Evolutionary conservation across 1,284 basidiomycete species (phyloP).

Genomic region (Crepidotus sp.): DNA sequence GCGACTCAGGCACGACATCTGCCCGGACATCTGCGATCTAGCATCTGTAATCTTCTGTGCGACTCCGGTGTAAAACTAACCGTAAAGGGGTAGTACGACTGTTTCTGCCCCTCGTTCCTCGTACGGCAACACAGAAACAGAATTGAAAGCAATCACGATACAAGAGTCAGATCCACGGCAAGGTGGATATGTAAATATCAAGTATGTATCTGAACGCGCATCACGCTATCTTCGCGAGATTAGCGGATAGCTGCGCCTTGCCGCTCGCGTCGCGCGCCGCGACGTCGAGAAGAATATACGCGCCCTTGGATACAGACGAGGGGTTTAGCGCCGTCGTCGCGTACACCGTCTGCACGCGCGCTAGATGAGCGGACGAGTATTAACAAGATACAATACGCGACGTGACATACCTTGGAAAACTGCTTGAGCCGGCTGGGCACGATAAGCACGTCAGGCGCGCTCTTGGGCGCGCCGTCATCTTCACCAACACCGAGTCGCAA

Average conservation of each 20-base stretch:
- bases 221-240: background rate
- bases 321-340: slow-evolving; percentile 65
- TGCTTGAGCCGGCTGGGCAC: slow-evolving; percentile 80
- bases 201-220: background rate
- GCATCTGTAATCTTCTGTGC: no score
- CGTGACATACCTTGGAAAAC: slow-evolving; percentile 64
- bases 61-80: background rate
- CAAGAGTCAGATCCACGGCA: background rate
- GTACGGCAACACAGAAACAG: no score
- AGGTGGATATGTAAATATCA: background rate
- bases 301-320: slow-evolving; percentile 52
- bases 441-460: slow-evolving; percentile 75
- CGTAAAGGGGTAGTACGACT: no score
- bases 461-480: slow-evolving; percentile 26
- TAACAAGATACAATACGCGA: background rate
- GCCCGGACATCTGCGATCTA: no score
- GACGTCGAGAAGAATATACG: slow-evolving; percentile 40
- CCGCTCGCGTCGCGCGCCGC: background rate
- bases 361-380: slow-evolving; percentile 1
- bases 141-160: no score
- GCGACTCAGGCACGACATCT: no score
- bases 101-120: no score
- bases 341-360: slow-evolving; percentile 48
- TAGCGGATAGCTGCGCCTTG: slow-evolving; percentile 4
- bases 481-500: slow-evolving; percentile 38